Evolutionary conservation across 768 basidiomycete species (phyloP).

Genomic region (Tulasnella sp.): DNA sequence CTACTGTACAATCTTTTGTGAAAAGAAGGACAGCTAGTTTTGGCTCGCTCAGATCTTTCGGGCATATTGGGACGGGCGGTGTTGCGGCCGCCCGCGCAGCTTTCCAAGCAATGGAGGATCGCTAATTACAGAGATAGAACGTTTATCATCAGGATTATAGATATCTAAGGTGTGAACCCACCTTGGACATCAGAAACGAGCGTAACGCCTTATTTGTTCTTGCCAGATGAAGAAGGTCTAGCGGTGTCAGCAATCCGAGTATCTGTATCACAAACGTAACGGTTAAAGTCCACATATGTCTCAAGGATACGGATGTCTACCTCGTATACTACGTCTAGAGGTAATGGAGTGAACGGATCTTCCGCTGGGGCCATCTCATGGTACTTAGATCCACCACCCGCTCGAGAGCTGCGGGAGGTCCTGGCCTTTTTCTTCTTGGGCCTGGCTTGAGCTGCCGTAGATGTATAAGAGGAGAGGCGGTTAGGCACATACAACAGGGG

Average conservation of each 20-base stretch:
- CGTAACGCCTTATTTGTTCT: conserved; percentile 13
- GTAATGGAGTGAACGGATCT: not conserved
- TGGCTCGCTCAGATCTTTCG: conserved; percentile 8
- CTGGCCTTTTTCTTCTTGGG: not conserved
- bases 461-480: not conserved
- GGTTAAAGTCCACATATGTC: not conserved
- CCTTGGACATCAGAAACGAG: conserved; percentile 15
- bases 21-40: not conserved
- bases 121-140: not conserved
- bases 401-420: not conserved
- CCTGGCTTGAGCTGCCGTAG: not conserved
- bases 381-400: not conserved
- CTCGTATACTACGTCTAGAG: conserved; percentile 18
- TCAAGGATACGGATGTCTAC: not conserved
- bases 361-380: not conserved
- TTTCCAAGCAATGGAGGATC: not conserved
- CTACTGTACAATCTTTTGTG: conserved; percentile 9
- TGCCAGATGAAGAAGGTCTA: conserved; percentile 20
- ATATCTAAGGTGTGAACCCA: not conserved
- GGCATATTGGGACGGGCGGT: not conserved
- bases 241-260: not conserved
- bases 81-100: not conserved
- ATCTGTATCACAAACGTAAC: not conserved
- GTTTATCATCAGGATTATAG: no score
- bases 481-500: not conserved